Conservation (phyloP, 1,139 yeast species). For the Diutina scorzettiae region DNA sequence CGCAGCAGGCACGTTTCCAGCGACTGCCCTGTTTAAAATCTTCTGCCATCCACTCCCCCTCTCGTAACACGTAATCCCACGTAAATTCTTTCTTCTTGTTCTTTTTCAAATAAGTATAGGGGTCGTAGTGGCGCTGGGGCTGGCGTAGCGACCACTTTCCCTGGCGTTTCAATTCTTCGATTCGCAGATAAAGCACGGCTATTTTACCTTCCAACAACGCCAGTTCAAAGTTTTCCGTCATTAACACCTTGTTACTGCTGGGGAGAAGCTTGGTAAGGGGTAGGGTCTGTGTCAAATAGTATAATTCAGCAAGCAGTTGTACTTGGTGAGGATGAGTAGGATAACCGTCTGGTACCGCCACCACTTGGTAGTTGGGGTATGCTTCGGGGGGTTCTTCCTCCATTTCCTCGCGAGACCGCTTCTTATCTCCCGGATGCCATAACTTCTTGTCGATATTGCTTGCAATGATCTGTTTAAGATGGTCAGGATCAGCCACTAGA, state of each 20-base stretch:
- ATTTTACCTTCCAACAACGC: slow-evolving; percentile 88
- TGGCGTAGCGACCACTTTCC: slow-evolving; percentile 91
- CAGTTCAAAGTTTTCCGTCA: slow-evolving; percentile 76
- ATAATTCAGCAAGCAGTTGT: slow-evolving; percentile 72
- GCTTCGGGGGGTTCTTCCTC: slow-evolving; percentile 10
- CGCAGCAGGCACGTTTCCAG: slow-evolving; percentile 59
- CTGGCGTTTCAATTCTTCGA: slow-evolving; percentile 80
- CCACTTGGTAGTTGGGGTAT: slow-evolving; percentile 23
- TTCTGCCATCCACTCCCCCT: slow-evolving; percentile 74
- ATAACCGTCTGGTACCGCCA: slow-evolving; percentile 32
- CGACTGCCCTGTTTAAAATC: slow-evolving; percentile 67
- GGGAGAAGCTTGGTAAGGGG: slow-evolving; percentile 77
- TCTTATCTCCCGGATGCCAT: slow-evolving; percentile 3
- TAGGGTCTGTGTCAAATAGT: slow-evolving; percentile 76
- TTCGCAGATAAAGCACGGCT: slow-evolving; percentile 83
- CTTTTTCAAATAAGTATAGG: slow-evolving; percentile 30
- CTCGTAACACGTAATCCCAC: slow-evolving; percentile 68
- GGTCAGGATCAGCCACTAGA: background rate
- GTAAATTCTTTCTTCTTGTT: slow-evolving; percentile 33
- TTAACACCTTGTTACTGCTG: slow-evolving; percentile 72
- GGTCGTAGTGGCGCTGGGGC: slow-evolving; percentile 61
- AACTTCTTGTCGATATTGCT: background rate
- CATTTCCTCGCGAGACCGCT: background rate
- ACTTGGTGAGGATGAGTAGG: slow-evolving; percentile 31
- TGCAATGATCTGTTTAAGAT: background rate